Evolutionary conservation across 345 rosid species (phyloP).

Genomic region (Rhodamnia rubescens): DNA sequence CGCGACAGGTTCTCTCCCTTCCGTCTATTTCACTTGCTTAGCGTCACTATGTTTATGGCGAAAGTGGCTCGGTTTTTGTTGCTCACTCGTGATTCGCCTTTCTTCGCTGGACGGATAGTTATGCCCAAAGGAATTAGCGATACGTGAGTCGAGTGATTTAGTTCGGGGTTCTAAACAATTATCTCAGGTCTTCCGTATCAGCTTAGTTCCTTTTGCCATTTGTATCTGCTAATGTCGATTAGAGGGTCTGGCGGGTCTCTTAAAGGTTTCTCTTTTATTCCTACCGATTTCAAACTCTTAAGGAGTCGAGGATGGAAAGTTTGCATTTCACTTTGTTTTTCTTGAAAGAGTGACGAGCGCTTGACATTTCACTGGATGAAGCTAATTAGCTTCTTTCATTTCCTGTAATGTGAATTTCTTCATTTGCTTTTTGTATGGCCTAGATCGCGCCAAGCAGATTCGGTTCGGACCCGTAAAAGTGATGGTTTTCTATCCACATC

Average conservation of each 20-base stretch:
- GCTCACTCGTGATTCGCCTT: not conserved
- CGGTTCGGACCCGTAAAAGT: not conserved
- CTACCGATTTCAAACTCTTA: not conserved
- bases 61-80: not conserved
- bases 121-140: not conserved
- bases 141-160: not conserved
- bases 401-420: not conserved
- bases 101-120: not conserved
- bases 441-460: not conserved
- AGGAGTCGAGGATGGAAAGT: not conserved
- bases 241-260: not conserved
- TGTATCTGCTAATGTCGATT: not conserved
- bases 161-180: not conserved
- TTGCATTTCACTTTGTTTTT: not conserved
- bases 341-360: not conserved
- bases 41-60: not conserved
- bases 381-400: not conserved
- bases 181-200: not conserved
- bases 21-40: not conserved
- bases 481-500: not conserved
- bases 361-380: not conserved
- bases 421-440: not conserved
- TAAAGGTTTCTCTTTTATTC: not conserved
- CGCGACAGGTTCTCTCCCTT: slow-evolving; percentile 55
- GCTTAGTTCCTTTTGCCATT: not conserved